Base-by-base conservation (phyloP, 345 rosid species). In the Gossypium mustelinum region DNA sequence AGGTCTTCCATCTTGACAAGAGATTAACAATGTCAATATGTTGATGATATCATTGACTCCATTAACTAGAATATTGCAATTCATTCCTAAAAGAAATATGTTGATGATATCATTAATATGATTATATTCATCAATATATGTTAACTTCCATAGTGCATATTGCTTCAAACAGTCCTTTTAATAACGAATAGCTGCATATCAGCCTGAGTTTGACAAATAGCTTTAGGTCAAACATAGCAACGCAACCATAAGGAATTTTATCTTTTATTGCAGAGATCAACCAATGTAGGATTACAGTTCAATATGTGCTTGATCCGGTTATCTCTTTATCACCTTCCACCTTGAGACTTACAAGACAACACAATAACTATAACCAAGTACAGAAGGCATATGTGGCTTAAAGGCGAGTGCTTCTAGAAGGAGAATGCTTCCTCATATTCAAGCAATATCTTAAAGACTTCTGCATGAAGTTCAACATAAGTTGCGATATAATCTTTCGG, bases 1-100 rank as follows among this genome's bases (percentile, higher is more conserved):
- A 41, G 50, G 25, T 7, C 22, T 60, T 61, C 61, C 76, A 60
- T 78, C 50, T 55, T 47, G 58, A 66, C 18, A 18, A 69, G 20
- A 43, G 43, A 27, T n/a, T 64, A 50, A 74, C 43, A 73, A 18
- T 18, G 52, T 29, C 22, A 44, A 9, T 56, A 13, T 1, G 27
- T 65, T 18, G 27, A 43, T 18, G 7, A 65, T 65, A 65, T 65
- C 55, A 39, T 41, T 29, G 29, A 20, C 51, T 60, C 44, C 3
- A 64, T 56, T 22, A 34, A 73, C 13, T 34, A 51, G 51, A 39
- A 18, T 11, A 72, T n/a, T 24, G 27, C 55, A 63, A 3, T 43
- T 47, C 39, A 61, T 41, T 58, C 47, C 70, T 48, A 55, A 60
- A 76, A 27, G n/a, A 7, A 50, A 22, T 20, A 44, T 1, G 51